Evolutionary conservation across 176 grass and related monocot species (phyloP).

Genomic region (Calamus simplicifolius): DNA sequence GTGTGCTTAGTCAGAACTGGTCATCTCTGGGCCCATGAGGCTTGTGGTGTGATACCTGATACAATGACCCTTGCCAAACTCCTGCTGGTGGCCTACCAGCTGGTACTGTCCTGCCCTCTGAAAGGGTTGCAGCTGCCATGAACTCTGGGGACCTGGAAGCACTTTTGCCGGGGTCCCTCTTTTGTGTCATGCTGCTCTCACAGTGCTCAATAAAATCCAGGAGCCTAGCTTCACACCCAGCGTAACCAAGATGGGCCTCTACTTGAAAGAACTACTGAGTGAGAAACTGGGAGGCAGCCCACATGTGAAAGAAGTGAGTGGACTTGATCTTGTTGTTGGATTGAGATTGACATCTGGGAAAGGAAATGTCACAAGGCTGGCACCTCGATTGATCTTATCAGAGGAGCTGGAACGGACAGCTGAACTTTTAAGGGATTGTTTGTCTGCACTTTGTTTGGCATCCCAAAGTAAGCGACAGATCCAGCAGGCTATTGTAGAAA

Average conservation of each 20-base stretch:
- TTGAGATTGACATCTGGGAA: slow-evolving; percentile 74
- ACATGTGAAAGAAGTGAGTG: slow-evolving; percentile 63
- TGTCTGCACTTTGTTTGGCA: slow-evolving; percentile 29
- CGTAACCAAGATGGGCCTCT: slow-evolving; percentile 50
- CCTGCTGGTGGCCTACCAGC: slow-evolving; percentile 69
- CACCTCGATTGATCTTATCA: slow-evolving; percentile 66
- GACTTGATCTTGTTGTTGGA: slow-evolving; percentile 54
- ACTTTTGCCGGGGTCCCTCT: slow-evolving; percentile 64
- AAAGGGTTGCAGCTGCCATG: slow-evolving; percentile 66
- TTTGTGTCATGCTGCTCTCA: slow-evolving; percentile 53
- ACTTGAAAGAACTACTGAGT: slow-evolving; percentile 58
- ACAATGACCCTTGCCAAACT: slow-evolving; percentile 89
- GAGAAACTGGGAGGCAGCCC: slow-evolving; percentile 45
- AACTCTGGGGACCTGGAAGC: slow-evolving; percentile 59
- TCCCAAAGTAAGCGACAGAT: neutral
- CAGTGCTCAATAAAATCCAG: slow-evolving; percentile 59
- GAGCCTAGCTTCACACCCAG: slow-evolving; percentile 49
- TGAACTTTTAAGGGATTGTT: slow-evolving; percentile 49
- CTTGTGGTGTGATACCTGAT: slow-evolving; percentile 46
- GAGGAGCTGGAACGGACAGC: slow-evolving; percentile 67
- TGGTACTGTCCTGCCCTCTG: slow-evolving; percentile 44
- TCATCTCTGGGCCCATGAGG: slow-evolving; percentile 73
- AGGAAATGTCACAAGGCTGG: slow-evolving; percentile 74
- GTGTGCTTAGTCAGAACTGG: slow-evolving; percentile 72
- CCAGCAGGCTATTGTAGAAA: too few relatives aligned